Evolutionary conservation across 352 stramenopile genomes (phyloP).

Genomic region (Phytophthora meadii): DNA sequence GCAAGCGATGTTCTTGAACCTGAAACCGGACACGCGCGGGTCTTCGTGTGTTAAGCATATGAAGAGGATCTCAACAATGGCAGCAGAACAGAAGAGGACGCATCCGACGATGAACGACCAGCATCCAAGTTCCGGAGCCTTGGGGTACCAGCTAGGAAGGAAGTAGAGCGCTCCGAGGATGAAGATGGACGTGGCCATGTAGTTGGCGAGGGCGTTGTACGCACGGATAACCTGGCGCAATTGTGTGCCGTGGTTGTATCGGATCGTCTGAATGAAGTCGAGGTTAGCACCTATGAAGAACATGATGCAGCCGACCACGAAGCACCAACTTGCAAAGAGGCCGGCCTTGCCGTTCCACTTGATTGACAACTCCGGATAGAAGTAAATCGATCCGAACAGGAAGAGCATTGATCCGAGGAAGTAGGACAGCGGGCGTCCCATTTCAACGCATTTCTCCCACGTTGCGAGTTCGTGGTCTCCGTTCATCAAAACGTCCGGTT

Average conservation of each 20-base stretch:
- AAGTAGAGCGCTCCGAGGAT: constrained; percentile 84
- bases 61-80: constrained; percentile 72
- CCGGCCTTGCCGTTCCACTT: constrained; percentile 66
- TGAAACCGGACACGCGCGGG: constrained; percentile 48
- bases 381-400: constrained; percentile 80
- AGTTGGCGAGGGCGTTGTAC: constrained; percentile 69
- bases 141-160: constrained; percentile 74
- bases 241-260: constrained; percentile 59
- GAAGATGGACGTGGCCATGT: constrained; percentile 76
- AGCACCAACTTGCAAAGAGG: constrained; percentile 72
- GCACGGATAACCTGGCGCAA: constrained; percentile 62
- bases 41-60: constrained; percentile 69
- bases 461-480: constrained; percentile 28
- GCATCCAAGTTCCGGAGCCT: constrained; percentile 70
- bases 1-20: constrained; percentile 60
- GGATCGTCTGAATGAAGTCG: constrained; percentile 76
- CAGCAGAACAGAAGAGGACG: constrained; percentile 66
- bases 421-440: constrained; percentile 59
- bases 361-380: constrained; percentile 78
- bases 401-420: constrained; percentile 77
- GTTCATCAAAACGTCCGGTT: constrained; percentile 27
- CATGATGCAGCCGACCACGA: constrained; percentile 74
- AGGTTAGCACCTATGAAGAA: constrained; percentile 75
- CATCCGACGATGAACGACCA: constrained; percentile 80
- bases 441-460: constrained; percentile 63